Evolutionary conservation across 1,284 basidiomycete species (phyloP).

Genomic region (Boletellus deceptivus): DNA sequence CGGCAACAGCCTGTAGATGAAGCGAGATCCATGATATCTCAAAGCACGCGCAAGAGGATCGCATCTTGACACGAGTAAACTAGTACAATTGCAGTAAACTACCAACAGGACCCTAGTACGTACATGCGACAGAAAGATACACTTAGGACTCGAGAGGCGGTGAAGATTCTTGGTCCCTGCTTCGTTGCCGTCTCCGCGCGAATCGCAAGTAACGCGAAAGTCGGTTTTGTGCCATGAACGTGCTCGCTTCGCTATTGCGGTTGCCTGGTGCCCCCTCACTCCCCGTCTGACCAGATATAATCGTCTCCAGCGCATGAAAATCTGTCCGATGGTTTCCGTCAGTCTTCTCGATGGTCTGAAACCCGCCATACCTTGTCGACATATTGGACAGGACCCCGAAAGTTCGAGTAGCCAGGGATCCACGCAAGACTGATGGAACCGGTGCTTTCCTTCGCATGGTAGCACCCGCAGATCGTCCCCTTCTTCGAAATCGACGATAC

Average conservation of each 20-base stretch:
- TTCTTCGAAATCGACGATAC: conserved; percentile 89
- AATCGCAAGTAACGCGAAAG: conserved; percentile 70
- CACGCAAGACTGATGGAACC: conserved; percentile 82
- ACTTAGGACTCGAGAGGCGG: conserved; percentile 9
- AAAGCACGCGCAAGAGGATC: no score
- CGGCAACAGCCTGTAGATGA: no score
- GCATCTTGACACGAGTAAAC: neutral
- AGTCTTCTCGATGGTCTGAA: neutral
- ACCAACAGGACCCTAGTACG: neutral
- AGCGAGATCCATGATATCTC: no score
- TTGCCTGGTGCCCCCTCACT: conserved; percentile 23
- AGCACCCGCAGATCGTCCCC: conserved; percentile 87
- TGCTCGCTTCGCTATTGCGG: conserved; percentile 25
- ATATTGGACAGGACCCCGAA: conserved; percentile 89
- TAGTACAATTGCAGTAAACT: neutral
- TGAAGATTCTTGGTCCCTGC: conserved; percentile 27
- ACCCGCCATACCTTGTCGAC: conserved; percentile 69
- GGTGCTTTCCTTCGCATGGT: conserved; percentile 86
- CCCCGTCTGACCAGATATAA: conserved; percentile 39
- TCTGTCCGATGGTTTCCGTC: conserved; percentile 33
- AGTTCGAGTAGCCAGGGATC: conserved; percentile 87
- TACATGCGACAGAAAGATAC: neutral
- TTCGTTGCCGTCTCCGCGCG: conserved; percentile 46
- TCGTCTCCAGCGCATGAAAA: conserved; percentile 49
- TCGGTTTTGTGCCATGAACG: conserved; percentile 38